phyloP scores from a whole-genome alignment of 139 green algal species.

The Dunaliella primolecta region DNA sequence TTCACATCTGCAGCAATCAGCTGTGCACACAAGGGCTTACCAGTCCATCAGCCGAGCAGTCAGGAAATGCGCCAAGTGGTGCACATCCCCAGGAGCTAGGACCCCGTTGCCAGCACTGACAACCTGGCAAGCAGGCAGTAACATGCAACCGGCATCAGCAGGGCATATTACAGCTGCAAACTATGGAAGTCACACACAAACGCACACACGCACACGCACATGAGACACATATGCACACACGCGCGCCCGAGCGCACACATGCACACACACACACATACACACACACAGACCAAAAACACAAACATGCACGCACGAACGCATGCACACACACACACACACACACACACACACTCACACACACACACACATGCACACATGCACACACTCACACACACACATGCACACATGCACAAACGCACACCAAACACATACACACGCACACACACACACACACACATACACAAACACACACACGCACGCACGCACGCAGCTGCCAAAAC shows the following conservation, averaged over 20 bases:
- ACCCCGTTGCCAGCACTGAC: background rate
- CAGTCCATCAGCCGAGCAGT: slow-evolving; percentile 14
- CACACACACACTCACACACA: no score
- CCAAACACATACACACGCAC: background rate
- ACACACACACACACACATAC: background rate
- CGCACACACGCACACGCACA: background rate
- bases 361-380: background rate
- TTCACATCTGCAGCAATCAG: background rate
- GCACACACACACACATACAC: background rate
- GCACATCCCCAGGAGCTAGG: background rate
- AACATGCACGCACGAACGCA: background rate
- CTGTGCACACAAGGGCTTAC: background rate
- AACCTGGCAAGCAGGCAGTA: background rate
- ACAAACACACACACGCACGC: background rate
- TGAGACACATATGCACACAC: background rate
- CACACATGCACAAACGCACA: background rate
- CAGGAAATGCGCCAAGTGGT: slow-evolving; percentile 17
- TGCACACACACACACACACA: no score
- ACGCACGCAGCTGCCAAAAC: background rate
- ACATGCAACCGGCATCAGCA: background rate
- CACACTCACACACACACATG: background rate
- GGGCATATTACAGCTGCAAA: background rate
- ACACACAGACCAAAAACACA: background rate
- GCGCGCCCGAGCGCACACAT: no score
- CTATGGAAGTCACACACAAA: background rate